A percentile compares a stretch with the other conserved stretches of the same genome.
phyloP scores from a whole-genome alignment of 2,329 filamentous ascomycete species.

The Colletotrichum sp. region DNA sequence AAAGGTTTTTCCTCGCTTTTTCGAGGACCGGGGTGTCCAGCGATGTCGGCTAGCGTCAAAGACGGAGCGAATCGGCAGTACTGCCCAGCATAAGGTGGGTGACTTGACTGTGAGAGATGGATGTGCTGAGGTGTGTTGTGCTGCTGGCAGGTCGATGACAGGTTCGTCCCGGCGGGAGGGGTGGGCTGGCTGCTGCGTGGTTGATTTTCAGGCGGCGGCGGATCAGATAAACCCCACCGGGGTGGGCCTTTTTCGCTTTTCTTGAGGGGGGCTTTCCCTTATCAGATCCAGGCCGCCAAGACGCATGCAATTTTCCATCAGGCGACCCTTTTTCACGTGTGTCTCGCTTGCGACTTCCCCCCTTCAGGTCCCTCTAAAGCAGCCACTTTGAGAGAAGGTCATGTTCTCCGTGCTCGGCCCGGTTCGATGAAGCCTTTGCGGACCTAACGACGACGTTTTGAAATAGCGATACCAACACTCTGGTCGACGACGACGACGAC shows the following conservation, averaged over 20 bases:
- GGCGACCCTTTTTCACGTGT: conserved; percentile 12
- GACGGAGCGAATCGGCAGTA: not conserved
- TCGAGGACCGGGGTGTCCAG: not conserved
- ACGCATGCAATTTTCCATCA: conserved; percentile 9
- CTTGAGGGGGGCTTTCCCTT: not conserved
- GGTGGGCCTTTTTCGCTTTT: not conserved
- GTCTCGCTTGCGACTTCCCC: not conserved
- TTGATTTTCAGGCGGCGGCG: not conserved
- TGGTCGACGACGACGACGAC: not conserved
- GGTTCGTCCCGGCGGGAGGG: not conserved
- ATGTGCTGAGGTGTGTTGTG: not conserved
- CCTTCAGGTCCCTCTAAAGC: not conserved
- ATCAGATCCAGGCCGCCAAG: conserved; percentile 13
- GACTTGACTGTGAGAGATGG: too few species aligned
- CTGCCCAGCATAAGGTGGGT: not conserved
- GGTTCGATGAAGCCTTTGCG: not conserved
- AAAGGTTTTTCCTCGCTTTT: not conserved
- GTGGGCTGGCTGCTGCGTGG: not conserved
- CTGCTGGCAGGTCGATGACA: not conserved
- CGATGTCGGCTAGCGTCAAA: not conserved
- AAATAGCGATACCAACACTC: not conserved
- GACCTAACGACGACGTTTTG: not conserved
- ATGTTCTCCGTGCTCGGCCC: conserved; percentile 16
- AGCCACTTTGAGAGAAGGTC: not conserved
- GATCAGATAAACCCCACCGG: not conserved